Evolutionary conservation across 2,329 filamentous ascomycete species (phyloP).

Genomic region (Byssochlamys sp.): DNA sequence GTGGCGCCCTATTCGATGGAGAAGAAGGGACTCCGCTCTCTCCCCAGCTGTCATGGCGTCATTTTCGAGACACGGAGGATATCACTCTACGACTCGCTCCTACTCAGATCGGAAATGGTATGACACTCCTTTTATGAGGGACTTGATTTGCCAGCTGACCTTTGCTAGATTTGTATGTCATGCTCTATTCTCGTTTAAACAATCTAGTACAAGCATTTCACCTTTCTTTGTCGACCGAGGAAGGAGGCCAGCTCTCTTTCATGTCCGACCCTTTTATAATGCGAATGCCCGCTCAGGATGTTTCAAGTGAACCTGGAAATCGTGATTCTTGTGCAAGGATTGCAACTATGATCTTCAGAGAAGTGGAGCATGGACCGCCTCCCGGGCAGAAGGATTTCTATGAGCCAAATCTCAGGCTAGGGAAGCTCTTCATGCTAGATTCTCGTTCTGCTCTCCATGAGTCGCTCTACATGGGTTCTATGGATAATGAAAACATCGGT

Average conservation of each 20-base stretch:
- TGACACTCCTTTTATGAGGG: constrained; percentile 2
- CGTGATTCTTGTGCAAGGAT: constrained; percentile 10
- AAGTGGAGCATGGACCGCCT: constrained; percentile 16
- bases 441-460: constrained; percentile 25
- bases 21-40: constrained; percentile 18
- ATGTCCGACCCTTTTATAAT: constrained; percentile 27
- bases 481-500: background rate
- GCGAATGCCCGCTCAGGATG: constrained; percentile 15
- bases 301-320: constrained; percentile 2
- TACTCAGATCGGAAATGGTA: constrained; percentile 25
- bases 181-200: constrained; percentile 33
- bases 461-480: constrained; percentile 19
- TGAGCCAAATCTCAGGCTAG: constrained; percentile 15
- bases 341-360: constrained; percentile 25
- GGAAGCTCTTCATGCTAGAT: constrained; percentile 29
- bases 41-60: constrained; percentile 40
- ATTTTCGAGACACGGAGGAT: constrained; percentile 47
- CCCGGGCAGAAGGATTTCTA: constrained; percentile 9
- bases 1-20: constrained; percentile 15
- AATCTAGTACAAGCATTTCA: constrained; percentile 23
- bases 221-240: constrained; percentile 16
- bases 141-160: constrained; percentile 8
- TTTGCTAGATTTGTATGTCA: constrained; percentile 25
- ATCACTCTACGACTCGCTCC: constrained; percentile 37
- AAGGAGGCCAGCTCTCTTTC: constrained; percentile 12